phyloP scores from a whole-genome alignment of 352 stramenopile species.

The Aphanomyces invadans region DNA sequence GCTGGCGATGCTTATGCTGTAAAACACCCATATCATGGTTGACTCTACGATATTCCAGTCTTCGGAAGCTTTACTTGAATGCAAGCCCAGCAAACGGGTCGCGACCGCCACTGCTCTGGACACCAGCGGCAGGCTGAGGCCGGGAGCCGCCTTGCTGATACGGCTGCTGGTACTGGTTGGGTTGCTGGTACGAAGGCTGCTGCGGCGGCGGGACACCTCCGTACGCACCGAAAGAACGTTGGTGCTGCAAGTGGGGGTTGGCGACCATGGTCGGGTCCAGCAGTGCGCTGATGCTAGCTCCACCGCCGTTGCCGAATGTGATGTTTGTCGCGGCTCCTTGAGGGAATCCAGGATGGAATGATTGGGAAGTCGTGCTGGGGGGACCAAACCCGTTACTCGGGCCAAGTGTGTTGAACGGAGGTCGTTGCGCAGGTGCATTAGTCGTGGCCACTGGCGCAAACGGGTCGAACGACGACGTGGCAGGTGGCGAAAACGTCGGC shows the following conservation, averaged over 20 bases:
- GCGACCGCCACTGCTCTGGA: constrained; percentile 26
- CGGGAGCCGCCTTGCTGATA: not conserved
- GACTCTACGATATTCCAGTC: too few relatives aligned
- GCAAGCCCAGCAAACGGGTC: constrained; percentile 73
- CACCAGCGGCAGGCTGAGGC: too few relatives aligned
- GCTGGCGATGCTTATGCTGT: too few relatives aligned
- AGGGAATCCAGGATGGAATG: not conserved
- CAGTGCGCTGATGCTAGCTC: constrained; percentile 38
- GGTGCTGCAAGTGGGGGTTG: constrained; percentile 21
- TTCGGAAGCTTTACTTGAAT: constrained; percentile 25
- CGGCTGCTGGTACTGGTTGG: not conserved
- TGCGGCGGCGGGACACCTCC: too few relatives aligned
- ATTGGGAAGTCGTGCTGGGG: not conserved
- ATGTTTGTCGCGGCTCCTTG: not conserved
- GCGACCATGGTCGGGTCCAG: constrained; percentile 31
- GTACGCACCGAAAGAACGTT: too few relatives aligned
- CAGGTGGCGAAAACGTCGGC: not conserved
- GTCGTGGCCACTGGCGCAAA: too few relatives aligned
- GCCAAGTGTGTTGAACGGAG: too few relatives aligned
- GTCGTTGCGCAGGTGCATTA: too few relatives aligned
- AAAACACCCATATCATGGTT: too few relatives aligned
- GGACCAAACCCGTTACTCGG: too few relatives aligned
- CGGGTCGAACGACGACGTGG: constrained; percentile 28
- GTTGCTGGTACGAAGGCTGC: too few relatives aligned
- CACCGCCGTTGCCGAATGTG: not conserved